Percentiles rank a stretch among this genome's conserved stretches.
Conservation (phyloP, 371 early-diverging fungal species). For the Vavraia culicis region DNA sequence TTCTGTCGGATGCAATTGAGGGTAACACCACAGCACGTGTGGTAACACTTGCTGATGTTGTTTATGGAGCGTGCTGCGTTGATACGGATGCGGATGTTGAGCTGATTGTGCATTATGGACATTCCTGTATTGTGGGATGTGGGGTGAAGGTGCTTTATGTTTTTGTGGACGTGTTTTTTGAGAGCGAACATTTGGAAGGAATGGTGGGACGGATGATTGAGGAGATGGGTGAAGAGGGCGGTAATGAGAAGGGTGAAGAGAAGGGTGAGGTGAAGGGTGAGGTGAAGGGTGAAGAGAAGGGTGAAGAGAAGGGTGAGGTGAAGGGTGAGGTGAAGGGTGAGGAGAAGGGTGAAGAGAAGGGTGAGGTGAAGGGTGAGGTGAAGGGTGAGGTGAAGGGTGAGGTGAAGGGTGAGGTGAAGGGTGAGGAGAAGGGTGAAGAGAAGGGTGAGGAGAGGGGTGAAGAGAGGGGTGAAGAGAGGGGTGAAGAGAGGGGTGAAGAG, state of each 20-base stretch:
- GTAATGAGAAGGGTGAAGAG: background rate
- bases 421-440: conserved; percentile 56
- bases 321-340: too few species aligned
- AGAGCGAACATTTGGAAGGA: conserved; percentile 65
- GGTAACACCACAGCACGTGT: conserved; percentile 58
- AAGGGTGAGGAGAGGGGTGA: too few species aligned
- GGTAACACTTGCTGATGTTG: conserved; percentile 90
- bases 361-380: background rate
- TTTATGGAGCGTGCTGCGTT: conserved; percentile 97
- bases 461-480: background rate
- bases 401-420: conserved; percentile 42
- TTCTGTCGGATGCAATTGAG: conserved; percentile 53
- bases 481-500: background rate
- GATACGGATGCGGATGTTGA: conserved; percentile 91
- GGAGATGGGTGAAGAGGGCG: background rate
- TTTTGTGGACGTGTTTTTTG: conserved; percentile 94
- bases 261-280: background rate
- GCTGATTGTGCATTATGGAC: conserved; percentile 91
- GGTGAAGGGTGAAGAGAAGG: background rate
- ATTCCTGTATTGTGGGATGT: conserved; percentile 88
- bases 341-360: background rate
- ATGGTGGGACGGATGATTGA: conserved; percentile 64
- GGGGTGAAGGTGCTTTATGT: conserved; percentile 81
- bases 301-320: too few species aligned
- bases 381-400: background rate